Base-by-base conservation (phyloP, 176 grass and related monocot genomes). In the Microstegium vimineum region DNA sequence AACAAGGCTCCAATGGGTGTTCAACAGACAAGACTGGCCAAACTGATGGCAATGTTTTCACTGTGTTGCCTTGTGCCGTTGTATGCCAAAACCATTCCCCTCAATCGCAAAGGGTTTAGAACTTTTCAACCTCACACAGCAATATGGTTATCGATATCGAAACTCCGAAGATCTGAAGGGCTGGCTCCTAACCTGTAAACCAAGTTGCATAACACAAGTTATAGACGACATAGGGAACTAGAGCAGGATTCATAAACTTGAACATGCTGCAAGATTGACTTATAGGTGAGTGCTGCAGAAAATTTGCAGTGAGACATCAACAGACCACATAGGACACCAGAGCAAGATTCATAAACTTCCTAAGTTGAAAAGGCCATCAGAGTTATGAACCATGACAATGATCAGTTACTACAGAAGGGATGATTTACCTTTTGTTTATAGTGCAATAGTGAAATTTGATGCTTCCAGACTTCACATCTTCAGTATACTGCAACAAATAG, bases 381-480 rank as follows among this genome's bases (percentile, higher is more conserved):
- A 42, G 15, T 4, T 59, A 75, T 46, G 28, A 49, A 51, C 23
- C n/a, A 37, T 8, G 28, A 23, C n/a, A 78, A 62, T 47, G 38
- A 62, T 5, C 5, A 68, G 15, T 28, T 8, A 15, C 26, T 28
- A 8, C 41, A 43, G 63, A 20, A 62, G 57, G 82, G 20, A 32
- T 37, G 23, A 5, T 12, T 15, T 84, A 97, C 97, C 97, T 99
- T 81, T 96, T 99, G 73, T 92, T 95, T 92, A 99, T 99, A 40
- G 89, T 95, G 87, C 97, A 99, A 76, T 99, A 99, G 75, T 99
- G 97, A 76, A 95, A 99, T 69, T 90, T 95, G 63, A 92, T 66
- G 70, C 81, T 92, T 80, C 87, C 91, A 32, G 91, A 82, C 31
- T 87, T 95, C 57, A 92, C 86, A 72, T 95, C 97, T 85, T 99